Evolutionary conservation across 2,329 filamentous ascomycete genomes (phyloP).

Genomic region (Hysterium pulicare): DNA sequence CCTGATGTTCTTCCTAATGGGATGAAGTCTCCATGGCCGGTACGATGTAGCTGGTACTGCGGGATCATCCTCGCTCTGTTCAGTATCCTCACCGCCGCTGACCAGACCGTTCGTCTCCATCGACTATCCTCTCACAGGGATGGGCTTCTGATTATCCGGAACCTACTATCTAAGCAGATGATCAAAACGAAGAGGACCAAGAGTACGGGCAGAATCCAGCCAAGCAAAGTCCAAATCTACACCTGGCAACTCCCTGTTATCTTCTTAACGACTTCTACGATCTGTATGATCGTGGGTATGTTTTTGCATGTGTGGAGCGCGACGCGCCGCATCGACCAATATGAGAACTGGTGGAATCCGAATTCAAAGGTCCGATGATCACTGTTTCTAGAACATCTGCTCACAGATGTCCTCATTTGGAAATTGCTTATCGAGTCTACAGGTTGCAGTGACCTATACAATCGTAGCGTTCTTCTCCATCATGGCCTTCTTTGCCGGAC

Average conservation of each 20-base stretch:
- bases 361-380: slow-evolving; percentile 35
- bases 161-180: slow-evolving; percentile 27
- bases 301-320: slow-evolving; percentile 39
- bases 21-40: slow-evolving; percentile 38
- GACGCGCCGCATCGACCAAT: slow-evolving; percentile 19
- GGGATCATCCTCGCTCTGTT: slow-evolving; percentile 50
- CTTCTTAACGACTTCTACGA: slow-evolving; percentile 31
- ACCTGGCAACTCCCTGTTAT: slow-evolving; percentile 39
- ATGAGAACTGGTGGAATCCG: slow-evolving; percentile 27
- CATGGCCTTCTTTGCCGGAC: no score
- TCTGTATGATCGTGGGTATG: slow-evolving; percentile 39
- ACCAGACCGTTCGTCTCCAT: slow-evolving; percentile 44
- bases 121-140: slow-evolving; percentile 42
- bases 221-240: slow-evolving; percentile 29
- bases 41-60: slow-evolving; percentile 42
- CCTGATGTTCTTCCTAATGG: slow-evolving; percentile 40
- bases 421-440: no score
- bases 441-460: no score
- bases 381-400: no score
- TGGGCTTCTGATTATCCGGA: slow-evolving; percentile 34
- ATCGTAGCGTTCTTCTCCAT: no score
- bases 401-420: no score
- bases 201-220: slow-evolving; percentile 17
- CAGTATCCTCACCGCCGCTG: slow-evolving; percentile 45
- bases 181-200: slow-evolving; percentile 10